Conservation (phyloP, 768 basidiomycete species). For the Dendrothele bispora region DNA sequence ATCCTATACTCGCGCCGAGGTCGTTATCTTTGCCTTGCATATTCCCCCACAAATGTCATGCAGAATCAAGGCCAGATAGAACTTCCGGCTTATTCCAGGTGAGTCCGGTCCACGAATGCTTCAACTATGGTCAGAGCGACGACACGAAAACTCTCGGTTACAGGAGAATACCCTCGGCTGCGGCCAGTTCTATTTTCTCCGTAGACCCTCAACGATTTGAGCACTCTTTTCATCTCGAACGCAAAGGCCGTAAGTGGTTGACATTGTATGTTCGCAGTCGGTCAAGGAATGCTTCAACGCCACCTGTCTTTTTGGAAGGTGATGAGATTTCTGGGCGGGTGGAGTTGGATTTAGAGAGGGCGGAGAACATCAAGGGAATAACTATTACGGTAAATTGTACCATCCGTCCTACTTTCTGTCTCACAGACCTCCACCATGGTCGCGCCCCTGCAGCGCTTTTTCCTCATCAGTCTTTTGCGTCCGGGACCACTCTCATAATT, state of each 20-base stretch:
- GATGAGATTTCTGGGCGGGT: conserved; percentile 52
- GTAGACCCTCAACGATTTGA: conserved; percentile 21
- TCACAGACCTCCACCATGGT: too few species aligned
- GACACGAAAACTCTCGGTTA: too few species aligned
- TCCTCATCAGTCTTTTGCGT: too few species aligned
- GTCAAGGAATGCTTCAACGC: conserved; percentile 32
- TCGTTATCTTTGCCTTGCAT: too few species aligned
- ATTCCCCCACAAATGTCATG: conserved; percentile 2
- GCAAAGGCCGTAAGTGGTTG: conserved; percentile 49
- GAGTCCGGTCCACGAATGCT: not conserved
- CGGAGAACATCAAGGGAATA: conserved; percentile 49
- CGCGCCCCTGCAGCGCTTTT: too few species aligned
- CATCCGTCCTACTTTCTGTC: not conserved
- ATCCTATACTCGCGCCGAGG: too few species aligned
- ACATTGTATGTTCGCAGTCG: conserved; percentile 48
- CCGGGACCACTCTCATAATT: not conserved
- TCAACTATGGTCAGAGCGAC: conserved; percentile 6
- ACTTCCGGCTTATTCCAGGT: conserved; percentile 5
- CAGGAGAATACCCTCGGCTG: too few species aligned
- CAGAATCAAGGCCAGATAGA: conserved; percentile 8
- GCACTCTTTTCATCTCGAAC: conserved; percentile 43
- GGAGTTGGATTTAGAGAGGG: conserved; percentile 48
- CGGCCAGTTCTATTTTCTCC: not conserved
- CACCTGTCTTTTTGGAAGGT: conserved; percentile 47
- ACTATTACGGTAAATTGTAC: conserved; percentile 40